Percentiles rank a stretch among this genome's conserved stretches.
Evolutionary conservation across 352 stramenopile species (phyloP).

Genomic region (Globisporangium iwayamae): DNA sequence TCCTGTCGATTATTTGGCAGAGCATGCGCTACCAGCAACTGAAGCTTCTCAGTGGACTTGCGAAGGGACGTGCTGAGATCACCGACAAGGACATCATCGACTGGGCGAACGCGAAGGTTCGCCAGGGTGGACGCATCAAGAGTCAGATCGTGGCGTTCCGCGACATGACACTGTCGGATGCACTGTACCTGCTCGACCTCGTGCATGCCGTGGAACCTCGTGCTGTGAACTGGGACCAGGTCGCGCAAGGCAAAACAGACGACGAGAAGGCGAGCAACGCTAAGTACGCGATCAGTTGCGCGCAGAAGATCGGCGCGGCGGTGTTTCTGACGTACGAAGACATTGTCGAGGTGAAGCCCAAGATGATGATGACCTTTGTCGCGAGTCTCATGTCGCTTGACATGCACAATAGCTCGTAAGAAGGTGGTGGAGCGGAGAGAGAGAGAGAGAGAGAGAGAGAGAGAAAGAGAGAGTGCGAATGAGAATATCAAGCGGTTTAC

Average conservation of each 20-base stretch:
- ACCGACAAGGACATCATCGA: constrained; percentile 82
- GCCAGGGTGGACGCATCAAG: constrained; percentile 63
- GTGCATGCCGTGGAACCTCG: constrained; percentile 81
- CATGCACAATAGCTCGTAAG: constrained; percentile 42
- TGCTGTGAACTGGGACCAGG: constrained; percentile 90
- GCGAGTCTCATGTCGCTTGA: constrained; percentile 85
- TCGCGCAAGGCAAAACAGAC: constrained; percentile 50
- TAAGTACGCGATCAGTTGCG: constrained; percentile 92
- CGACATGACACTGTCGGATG: constrained; percentile 73
- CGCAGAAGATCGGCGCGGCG: constrained; percentile 89
- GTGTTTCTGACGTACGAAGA: constrained; percentile 94
- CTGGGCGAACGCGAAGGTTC: constrained; percentile 85
- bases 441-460: too few relatives aligned
- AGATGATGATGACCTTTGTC: constrained; percentile 92
- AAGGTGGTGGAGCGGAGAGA: too few relatives aligned
- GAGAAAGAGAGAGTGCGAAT: neutral
- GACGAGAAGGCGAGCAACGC: constrained; percentile 89
- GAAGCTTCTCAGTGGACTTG: constrained; percentile 71
- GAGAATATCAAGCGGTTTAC: too few relatives aligned
- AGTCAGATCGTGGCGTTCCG: constrained; percentile 80
- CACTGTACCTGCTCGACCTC: constrained; percentile 85
- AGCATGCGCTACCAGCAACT: constrained; percentile 92
- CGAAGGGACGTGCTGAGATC: constrained; percentile 45
- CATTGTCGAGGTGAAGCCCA: constrained; percentile 92
- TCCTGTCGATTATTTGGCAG: constrained; percentile 93